Percentiles rank a stretch among this genome's conserved stretches.
phyloP scores from a whole-genome alignment of 805 yeast genomes.

The Pichia insulana region DNA sequence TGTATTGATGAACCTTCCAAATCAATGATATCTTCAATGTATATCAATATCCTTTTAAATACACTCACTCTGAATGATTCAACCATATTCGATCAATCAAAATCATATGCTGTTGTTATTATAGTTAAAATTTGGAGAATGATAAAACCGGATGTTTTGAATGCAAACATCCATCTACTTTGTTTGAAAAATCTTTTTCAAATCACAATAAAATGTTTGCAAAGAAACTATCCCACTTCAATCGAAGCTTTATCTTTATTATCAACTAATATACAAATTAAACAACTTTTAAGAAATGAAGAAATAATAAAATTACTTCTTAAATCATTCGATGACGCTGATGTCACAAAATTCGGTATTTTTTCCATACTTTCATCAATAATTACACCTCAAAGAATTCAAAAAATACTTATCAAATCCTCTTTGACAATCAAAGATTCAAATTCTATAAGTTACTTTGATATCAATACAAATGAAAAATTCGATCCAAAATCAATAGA shows the following conservation, averaged over 20 bases:
- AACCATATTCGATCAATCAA: background rate
- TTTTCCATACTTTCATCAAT: conserved; percentile 34
- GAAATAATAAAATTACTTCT: conserved; percentile 21
- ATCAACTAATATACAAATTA: conserved; percentile 28
- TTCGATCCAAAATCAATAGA: conserved; percentile 23
- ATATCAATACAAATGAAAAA: conserved; percentile 21
- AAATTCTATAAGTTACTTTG: conserved; percentile 21
- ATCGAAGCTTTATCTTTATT: conserved; percentile 30
- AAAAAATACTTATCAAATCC: conserved; percentile 27
- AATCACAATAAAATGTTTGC: conserved; percentile 25
- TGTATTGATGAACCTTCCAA: conserved; percentile 46
- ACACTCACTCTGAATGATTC: background rate
- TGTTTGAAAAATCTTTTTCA: conserved; percentile 28
- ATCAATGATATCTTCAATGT: conserved; percentile 36
- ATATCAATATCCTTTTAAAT: conserved; percentile 28
- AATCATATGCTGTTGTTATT: conserved; percentile 29
- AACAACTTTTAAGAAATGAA: conserved; percentile 30
- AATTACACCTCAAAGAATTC: conserved; percentile 25
- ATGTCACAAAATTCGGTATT: conserved; percentile 29
- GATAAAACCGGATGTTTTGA: conserved; percentile 26
- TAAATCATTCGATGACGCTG: conserved; percentile 4
- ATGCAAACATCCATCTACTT: conserved; percentile 24
- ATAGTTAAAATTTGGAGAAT: conserved; percentile 52
- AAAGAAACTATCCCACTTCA: conserved; percentile 8
- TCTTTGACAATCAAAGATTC: conserved; percentile 31